phyloP scores from a whole-genome alignment of 2,329 filamentous ascomycete genomes.

The Trichoderma gracile region DNA sequence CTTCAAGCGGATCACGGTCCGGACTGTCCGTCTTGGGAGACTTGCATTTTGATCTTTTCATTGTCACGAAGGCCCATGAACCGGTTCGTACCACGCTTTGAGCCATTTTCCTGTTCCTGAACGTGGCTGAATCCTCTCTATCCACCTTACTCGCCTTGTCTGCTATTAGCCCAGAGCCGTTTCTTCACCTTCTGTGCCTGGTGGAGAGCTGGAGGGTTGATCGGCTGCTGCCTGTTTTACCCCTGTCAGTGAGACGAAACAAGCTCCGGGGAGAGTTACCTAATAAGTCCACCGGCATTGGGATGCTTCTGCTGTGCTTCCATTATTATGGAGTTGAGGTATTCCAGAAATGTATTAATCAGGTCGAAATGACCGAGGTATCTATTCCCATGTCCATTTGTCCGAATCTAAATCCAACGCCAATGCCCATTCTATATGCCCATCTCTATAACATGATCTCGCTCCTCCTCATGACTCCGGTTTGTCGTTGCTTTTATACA shows the following conservation, averaged over 20 bases:
- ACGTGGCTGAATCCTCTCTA: background rate
- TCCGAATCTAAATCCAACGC: background rate
- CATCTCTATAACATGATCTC: background rate
- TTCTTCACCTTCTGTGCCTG: background rate
- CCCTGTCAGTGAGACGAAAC: constrained; percentile 3
- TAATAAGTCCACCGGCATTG: background rate
- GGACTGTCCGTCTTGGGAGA: constrained; percentile 1
- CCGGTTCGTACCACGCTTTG: background rate
- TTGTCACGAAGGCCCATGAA: constrained; percentile 7
- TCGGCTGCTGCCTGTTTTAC: constrained; percentile 14
- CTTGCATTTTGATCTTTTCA: background rate
- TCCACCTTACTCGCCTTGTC: background rate
- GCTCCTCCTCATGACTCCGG: background rate
- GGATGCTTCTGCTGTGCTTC: background rate
- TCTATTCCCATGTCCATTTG: constrained; percentile 1
- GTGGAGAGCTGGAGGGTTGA: constrained; percentile 10
- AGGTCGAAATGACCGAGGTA: constrained; percentile 4
- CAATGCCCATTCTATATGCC: background rate
- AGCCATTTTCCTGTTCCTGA: constrained; percentile 5
- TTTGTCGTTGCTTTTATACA: background rate
- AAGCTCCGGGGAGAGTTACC: background rate
- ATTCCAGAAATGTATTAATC: background rate
- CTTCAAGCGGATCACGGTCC: background rate
- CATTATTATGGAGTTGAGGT: background rate
- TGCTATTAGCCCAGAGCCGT: background rate